These are phyloP conservation scores for Metarhizium anisopliae DNA, from an alignment of 2,329 filamentous ascomycete species.

Conservation along the genomic window DNA sequence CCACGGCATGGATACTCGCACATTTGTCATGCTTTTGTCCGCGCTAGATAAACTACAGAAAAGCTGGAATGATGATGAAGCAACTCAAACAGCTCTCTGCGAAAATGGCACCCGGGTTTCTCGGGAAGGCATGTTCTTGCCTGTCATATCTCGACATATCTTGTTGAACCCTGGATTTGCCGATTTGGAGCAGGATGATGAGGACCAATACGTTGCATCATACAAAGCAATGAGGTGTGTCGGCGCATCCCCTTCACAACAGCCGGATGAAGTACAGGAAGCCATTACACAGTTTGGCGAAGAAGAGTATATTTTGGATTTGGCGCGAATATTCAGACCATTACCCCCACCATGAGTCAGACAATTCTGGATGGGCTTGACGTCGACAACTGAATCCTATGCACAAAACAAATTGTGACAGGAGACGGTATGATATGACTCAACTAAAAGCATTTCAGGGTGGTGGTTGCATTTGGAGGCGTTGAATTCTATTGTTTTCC, in stretches of 20 bases:
- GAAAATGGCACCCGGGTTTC: not conserved
- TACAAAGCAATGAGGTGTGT: not conserved
- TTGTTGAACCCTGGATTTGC: not conserved
- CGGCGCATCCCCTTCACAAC: not conserved
- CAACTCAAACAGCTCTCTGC: not conserved
- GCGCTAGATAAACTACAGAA: slow-evolving; percentile 2
- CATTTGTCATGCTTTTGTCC: not conserved
- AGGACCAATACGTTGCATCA: not conserved
- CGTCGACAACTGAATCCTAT: not conserved
- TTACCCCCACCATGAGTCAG: slow-evolving; percentile 1
- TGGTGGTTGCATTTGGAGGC: slow-evolving; percentile 29
- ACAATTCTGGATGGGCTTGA: slow-evolving; percentile 5
- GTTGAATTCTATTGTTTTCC: slow-evolving; percentile 21
- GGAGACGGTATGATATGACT: slow-evolving; percentile 3
- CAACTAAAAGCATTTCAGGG: slow-evolving; percentile 17
- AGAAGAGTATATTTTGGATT: slow-evolving; percentile 6
- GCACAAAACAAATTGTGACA: not conserved
- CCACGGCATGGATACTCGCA: not conserved
- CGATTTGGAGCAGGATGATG: not conserved
- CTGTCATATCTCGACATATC: not conserved
- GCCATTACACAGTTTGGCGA: not conserved
- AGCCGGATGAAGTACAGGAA: not conserved
- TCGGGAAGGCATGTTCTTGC: not conserved
- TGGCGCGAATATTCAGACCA: slow-evolving; percentile 5
- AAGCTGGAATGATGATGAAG: not conserved